Base-by-base conservation (phyloP, 495 filamentous ascomycete genomes). In the Talaromyces nanjingensis region DNA sequence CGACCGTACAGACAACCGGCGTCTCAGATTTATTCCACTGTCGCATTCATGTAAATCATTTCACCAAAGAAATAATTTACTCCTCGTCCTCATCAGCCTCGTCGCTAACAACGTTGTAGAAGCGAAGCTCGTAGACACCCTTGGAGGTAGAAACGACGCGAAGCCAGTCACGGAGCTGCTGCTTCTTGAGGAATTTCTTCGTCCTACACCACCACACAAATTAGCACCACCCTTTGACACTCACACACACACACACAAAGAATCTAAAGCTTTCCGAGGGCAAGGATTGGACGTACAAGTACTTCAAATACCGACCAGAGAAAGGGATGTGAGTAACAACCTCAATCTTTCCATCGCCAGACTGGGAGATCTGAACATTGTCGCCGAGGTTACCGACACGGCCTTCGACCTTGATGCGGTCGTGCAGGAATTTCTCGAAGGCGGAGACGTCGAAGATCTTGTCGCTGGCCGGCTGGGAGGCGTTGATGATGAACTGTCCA, bases 171-270 rank as follows among this genome's bases (percentile, higher is more conserved):
- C 94, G 90, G 77, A 98, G 88, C 84, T 97, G 93, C 86, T 96
- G 91, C 89, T 98, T 98, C 91, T 98, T 98, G 79, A 98, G 90
- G 89, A 96, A 98, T 85, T 98, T 98, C 91, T 98, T 98, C 77
- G 94, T 98, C 78, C 93, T 97, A 69, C 68, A 69, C 64, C 27
- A 22, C 39, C 27, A 68, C 60, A 29, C 60, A 20, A 11, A 5
- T 64, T 45, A 54, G 56, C 62, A 45, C 25, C 22, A 12, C 37
- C 8, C 4, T 25, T 34, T n/a, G n/a, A n/a, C n/a, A n/a, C 57
- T 4, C 3, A 29, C 1, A 29, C 22, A 24, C 22, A 24, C 22
- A 29, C 3, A 29, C n/a, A n/a, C n/a, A 29, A 31, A 37, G 12
- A 37, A 37, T 9, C 1, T 37, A 12, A 22, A 6, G 0, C 8